These are phyloP conservation scores for Pleodorina starrii DNA, from an alignment of 139 green algal genomes.

Conservation along the genomic window DNA sequence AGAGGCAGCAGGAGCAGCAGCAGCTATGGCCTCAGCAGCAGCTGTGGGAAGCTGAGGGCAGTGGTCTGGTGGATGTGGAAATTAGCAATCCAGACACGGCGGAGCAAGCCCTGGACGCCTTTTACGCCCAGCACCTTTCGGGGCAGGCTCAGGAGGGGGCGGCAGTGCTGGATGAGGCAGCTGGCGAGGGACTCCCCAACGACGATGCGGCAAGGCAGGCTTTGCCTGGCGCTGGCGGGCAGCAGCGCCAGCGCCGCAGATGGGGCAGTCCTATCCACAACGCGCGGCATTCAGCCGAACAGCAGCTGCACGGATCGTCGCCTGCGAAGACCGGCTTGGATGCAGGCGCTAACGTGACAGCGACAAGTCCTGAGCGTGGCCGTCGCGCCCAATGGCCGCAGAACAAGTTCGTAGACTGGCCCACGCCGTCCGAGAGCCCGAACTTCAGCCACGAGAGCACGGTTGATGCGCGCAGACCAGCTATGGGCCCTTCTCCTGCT, in stretches of 20 bases:
- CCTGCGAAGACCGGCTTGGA: not conserved
- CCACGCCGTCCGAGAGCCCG: too few species aligned
- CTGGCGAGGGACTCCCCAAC: not conserved
- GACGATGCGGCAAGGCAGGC: not conserved
- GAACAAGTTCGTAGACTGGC: too few species aligned
- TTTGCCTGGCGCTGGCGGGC: not conserved
- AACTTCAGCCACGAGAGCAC: too few species aligned
- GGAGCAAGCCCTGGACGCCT: too few species aligned
- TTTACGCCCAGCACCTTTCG: not conserved
- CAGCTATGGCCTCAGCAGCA: too few species aligned
- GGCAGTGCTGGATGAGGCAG: not conserved
- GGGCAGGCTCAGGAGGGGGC: not conserved
- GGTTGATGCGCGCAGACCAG: too few species aligned
- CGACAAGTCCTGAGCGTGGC: not conserved
- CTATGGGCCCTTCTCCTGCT: too few species aligned
- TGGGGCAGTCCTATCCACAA: constrained; percentile 22
- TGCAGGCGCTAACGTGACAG: not conserved
- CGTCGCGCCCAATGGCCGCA: not conserved
- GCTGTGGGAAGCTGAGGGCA: too few species aligned
- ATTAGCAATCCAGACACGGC: too few species aligned
- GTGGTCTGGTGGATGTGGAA: too few species aligned
- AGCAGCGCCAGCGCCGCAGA: constrained; percentile 6
- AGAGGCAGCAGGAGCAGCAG: too few species aligned
- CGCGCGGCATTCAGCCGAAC: not conserved
- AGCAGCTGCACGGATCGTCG: not conserved